Conservation (phyloP, 2,329 filamentous ascomycete genomes). For the Geosmithia flava region DNA sequence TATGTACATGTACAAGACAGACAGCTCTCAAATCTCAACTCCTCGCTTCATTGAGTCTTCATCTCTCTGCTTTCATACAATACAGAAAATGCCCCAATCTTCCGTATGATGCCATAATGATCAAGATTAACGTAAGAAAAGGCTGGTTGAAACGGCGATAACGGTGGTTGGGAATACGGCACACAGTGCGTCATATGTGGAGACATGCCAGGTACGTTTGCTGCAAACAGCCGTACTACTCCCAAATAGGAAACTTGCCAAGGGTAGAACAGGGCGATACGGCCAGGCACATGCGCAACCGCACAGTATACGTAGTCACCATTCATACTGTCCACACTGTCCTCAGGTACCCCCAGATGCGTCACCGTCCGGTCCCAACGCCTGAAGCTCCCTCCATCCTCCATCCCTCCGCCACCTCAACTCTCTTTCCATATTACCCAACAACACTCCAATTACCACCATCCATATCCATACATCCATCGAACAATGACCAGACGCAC, state of each 20-base stretch:
- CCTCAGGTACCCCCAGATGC: not conserved
- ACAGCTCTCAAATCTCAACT: too few species aligned
- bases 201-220: not conserved
- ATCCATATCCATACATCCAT: not conserved
- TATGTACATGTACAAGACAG: too few species aligned
- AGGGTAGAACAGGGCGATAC: not conserved
- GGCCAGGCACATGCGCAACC: not conserved
- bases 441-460: not conserved
- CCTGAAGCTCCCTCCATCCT: not conserved
- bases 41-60: too few species aligned
- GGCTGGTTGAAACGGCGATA: not conserved
- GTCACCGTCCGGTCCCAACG: not conserved
- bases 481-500: constrained; percentile 4
- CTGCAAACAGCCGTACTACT: not conserved
- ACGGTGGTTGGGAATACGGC: not conserved
- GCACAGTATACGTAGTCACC: not conserved
- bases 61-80: too few species aligned
- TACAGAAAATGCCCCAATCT: too few species aligned
- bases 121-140: not conserved
- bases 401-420: not conserved
- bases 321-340: not conserved
- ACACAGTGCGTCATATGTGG: not conserved
- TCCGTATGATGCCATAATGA: not conserved
- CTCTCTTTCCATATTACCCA: not conserved
- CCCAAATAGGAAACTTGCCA: not conserved